Percentiles rank a stretch among this genome's conserved stretches.
Conservation (phyloP, 108 stramenopile genomes). For the Ochromonas danica region DNA sequence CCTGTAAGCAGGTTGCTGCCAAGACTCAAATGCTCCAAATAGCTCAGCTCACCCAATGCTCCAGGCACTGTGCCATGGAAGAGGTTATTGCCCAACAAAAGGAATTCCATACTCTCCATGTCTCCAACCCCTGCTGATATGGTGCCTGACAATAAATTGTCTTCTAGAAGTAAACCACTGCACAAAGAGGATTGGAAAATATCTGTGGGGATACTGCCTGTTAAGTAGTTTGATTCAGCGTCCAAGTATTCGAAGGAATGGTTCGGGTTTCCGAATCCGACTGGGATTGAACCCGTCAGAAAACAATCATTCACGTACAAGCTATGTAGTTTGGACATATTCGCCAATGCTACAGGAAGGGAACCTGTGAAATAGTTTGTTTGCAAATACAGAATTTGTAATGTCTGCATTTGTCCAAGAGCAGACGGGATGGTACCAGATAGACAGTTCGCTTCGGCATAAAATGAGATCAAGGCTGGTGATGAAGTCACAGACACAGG, state of each 20-base stretch:
- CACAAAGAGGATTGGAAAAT: neutral
- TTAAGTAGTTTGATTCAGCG: neutral
- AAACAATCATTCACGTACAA: no score
- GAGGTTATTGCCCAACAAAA: neutral
- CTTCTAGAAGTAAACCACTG: neutral
- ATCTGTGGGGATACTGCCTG: neutral
- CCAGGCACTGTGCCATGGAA: neutral
- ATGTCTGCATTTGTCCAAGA: no score
- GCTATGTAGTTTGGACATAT: no score
- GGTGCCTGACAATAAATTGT: neutral
- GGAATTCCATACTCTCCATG: neutral
- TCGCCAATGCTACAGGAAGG: no score
- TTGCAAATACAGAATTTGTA: no score
- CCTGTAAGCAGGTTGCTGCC: neutral
- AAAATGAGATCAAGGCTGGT: no score
- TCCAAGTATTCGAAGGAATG: neutral
- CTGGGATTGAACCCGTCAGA: neutral
- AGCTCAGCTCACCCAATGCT: neutral
- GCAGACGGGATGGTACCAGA: no score
- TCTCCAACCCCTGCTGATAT: neutral
- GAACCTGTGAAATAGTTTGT: no score
- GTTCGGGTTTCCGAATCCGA: neutral
- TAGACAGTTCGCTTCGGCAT: no score
- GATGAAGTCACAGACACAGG: no score
- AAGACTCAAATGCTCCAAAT: neutral